phyloP scores from a whole-genome alignment of 2,329 filamentous ascomycete species.

The Ceratocystis huliohia region DNA sequence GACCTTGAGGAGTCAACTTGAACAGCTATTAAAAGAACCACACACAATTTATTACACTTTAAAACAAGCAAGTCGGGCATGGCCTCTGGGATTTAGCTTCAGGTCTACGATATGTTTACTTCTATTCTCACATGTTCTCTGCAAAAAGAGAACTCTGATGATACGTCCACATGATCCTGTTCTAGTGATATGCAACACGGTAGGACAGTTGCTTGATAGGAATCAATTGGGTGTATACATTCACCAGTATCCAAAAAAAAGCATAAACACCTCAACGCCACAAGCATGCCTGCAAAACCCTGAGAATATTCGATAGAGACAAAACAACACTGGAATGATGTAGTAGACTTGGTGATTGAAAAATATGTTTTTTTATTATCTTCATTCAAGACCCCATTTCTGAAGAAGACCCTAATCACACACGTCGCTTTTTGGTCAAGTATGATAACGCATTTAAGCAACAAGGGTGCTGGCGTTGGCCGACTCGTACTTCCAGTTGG shows the following conservation, averaged over 20 bases:
- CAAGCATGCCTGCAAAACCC: constrained; percentile 3
- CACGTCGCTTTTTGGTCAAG: constrained; percentile 17
- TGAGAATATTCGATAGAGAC: not conserved
- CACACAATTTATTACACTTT: not conserved
- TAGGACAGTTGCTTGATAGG: constrained; percentile 6
- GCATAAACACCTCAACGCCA: constrained; percentile 9
- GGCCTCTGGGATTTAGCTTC: not conserved
- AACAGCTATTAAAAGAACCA: not conserved
- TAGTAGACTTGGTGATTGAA: constrained; percentile 17
- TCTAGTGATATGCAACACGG: constrained; percentile 3
- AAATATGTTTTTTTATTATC: constrained; percentile 19
- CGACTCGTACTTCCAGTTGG: constrained; percentile 98
- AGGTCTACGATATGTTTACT: not conserved
- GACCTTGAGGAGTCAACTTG: constrained; percentile 41
- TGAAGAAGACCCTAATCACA: constrained; percentile 18
- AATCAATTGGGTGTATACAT: constrained; percentile 16
- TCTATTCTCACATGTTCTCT: not conserved
- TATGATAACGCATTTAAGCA: constrained; percentile 46
- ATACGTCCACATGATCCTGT: constrained; percentile 1
- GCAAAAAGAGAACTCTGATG: not conserved
- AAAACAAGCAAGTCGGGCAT: not conserved
- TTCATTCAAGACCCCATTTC: constrained; percentile 18
- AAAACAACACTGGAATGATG: constrained; percentile 9
- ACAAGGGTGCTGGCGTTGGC: constrained; percentile 91
- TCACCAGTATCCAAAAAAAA: not conserved